Evolutionary conservation across 768 basidiomycete genomes (phyloP).

Genomic region (Lentinula sp.): DNA sequence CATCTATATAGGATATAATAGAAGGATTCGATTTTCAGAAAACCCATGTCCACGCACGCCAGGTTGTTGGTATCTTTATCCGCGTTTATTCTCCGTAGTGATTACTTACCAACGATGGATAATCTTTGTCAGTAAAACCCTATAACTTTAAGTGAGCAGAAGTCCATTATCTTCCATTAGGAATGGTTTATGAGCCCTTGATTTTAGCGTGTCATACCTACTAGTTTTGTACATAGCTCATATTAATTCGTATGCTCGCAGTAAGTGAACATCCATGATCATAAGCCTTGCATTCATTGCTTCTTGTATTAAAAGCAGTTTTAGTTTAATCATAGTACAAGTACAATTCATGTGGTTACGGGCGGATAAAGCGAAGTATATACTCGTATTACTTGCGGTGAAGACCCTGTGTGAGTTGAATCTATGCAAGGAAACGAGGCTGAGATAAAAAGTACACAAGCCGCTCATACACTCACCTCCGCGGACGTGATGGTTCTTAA

Average conservation of each 20-base stretch:
- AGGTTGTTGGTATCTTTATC: background rate
- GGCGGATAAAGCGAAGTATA: background rate
- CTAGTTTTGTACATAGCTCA: too few relatives aligned
- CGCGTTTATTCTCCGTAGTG: too few relatives aligned
- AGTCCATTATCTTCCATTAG: too few relatives aligned
- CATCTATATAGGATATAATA: too few relatives aligned
- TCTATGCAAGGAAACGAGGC: conserved; percentile 20
- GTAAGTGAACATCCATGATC: too few relatives aligned
- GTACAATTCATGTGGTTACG: background rate
- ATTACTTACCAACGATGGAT: background rate
- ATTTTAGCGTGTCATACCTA: too few relatives aligned
- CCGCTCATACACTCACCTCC: conserved; percentile 46
- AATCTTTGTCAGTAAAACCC: background rate
- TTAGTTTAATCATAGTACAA: background rate
- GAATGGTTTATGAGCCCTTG: too few relatives aligned
- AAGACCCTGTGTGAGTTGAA: conserved; percentile 35
- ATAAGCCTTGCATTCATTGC: too few relatives aligned
- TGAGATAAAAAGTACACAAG: background rate
- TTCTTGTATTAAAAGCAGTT: too few relatives aligned
- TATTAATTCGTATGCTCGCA: too few relatives aligned
- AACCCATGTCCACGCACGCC: background rate
- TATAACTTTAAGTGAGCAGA: background rate
- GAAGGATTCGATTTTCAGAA: background rate
- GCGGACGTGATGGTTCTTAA: conserved; percentile 64
- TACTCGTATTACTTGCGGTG: conserved; percentile 9